Base-by-base conservation (phyloP, 1,284 basidiomycete genomes). In the Puccinia hordei region DNA sequence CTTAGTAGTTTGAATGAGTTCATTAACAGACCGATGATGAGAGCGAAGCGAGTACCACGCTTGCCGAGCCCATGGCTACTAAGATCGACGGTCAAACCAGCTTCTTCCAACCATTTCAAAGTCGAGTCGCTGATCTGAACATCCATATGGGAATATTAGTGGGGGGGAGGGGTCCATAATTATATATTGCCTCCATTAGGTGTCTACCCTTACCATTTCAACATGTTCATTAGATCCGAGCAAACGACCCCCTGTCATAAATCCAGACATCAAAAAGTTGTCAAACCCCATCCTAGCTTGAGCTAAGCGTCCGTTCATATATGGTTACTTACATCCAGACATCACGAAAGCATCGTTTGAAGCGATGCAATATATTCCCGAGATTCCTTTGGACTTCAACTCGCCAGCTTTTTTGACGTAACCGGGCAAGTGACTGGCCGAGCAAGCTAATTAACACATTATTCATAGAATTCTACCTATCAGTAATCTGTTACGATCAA, bases 281-380 rank as follows among this genome's bases (percentile, higher is more conserved):
- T 55, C 24, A 55, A n/a, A 55, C 12, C n/a, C 61, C 38, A 55
- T 27, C 24, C 27, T 24, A 33, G 35, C 33, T 73, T 49, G 35
- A 19, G 24, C 38, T 13, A 38, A 38, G 41, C 27, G 41, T 53
- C 35, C 13, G 44, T 27, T 19, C 35, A 49, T n/a, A 30, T n/a
- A 9, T 17, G 41, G 8, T 41, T n/a, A 59, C 76, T 78, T 55
- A 78, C 76, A 78, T 19, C 65, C 76, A 30, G 76, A 78, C 76
- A 78, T 78, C 22, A 78, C 76, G 22, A 41, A 78, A 12, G 76
- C 65, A 71, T 78, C 76, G 44, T 78, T 78, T 10, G 76, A 41
- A 33, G 76, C 76, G 10, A 78, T 49, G 66, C 76, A 78, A 30
- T 78, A 78, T n/a, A 78, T 71, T 1, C 65, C 66, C 27, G 46